phyloP scores from a whole-genome alignment of 2,329 filamentous ascomycete genomes.

The Aspergillus fijiensis region DNA sequence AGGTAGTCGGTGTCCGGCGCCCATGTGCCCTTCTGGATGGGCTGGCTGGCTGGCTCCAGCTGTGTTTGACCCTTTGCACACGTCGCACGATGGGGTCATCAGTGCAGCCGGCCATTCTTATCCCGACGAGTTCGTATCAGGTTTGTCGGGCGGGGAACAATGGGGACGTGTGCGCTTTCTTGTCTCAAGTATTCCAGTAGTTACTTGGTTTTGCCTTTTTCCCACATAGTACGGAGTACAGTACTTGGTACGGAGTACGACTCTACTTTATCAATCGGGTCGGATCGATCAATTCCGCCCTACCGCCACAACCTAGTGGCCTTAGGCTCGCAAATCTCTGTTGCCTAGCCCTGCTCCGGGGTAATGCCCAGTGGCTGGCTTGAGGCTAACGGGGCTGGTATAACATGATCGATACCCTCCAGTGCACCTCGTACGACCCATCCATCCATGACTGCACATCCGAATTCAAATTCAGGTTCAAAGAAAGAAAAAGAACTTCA shows the following conservation, averaged over 20 bases:
- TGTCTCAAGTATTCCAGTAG: too few species aligned
- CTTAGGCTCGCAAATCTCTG: conserved; percentile 8
- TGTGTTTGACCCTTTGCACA: conserved; percentile 1
- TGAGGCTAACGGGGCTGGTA: too few species aligned
- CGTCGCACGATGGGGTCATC: conserved; percentile 10
- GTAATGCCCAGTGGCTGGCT: neutral
- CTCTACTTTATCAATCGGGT: conserved; percentile 2
- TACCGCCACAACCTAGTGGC: conserved; percentile 9
- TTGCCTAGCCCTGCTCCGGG: neutral
- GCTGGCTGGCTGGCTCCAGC: neutral
- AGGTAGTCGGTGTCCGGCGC: neutral
- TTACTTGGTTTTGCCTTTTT: too few species aligned
- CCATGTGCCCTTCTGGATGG: conserved; percentile 4
- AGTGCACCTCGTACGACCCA: neutral
- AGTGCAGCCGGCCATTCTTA: neutral
- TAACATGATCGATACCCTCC: neutral
- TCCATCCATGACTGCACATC: neutral
- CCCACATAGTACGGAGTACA: too few species aligned
- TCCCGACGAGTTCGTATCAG: neutral
- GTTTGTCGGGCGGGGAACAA: neutral
- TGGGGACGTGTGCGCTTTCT: neutral
- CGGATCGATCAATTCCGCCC: conserved; percentile 17
- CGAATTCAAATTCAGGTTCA: conserved; percentile 1
- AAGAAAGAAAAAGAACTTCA: conserved; percentile 20
- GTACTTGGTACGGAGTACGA: too few species aligned